Evolutionary conservation across 768 basidiomycete species (phyloP), one percentile per base, ranked within the genome.

Genomic region (Boletus rubescentipes): DNA sequence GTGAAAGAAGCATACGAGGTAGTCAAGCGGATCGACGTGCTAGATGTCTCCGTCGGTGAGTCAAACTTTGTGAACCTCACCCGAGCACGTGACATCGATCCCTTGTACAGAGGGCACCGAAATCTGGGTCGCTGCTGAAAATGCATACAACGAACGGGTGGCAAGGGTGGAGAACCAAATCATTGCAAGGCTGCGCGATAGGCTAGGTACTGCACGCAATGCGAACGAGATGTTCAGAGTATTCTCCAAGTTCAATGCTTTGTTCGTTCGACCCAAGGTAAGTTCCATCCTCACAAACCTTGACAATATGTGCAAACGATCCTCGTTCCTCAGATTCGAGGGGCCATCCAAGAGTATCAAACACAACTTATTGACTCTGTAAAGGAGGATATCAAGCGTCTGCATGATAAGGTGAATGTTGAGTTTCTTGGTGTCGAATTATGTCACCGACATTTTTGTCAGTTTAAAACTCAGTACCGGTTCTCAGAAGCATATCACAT

Each of bases 171-270:
- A 99, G 75, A 98, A 98, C 73, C 96, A 98, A 70, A 98, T 98
- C 67, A 98, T 98, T 69, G 89, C 96, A 15, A 80, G 92, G 32
- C 71, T 99, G 43, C 81, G 96, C 23, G 96, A 98, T 71, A 80
- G 92, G 54, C 79, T 98, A 11, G 97, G 93, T 14, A 96, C 93
- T 15, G 97, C 97, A 21, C 77, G 94, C 31, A 99, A 98, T 69
- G 96, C 97, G 15, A 96, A 97, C 69, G 97, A 98, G 74, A 99
- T 98, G 97, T 98, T 99, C 75, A 82, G 96, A 47, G 96, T 98
- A 41, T 98, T 99, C 72, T 95, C 93, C 16, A 96, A 96, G 72
- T 98, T 98, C 78, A 98, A 99, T 68, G 91, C 94, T 0, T 73
- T 98, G 34, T 97, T 98, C 67, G 95, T 98, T 34, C 79, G 96